Evolutionary conservation across 192 early-diverging fungal genomes (phyloP).

Genomic region (Thamnidium elegans): DNA sequence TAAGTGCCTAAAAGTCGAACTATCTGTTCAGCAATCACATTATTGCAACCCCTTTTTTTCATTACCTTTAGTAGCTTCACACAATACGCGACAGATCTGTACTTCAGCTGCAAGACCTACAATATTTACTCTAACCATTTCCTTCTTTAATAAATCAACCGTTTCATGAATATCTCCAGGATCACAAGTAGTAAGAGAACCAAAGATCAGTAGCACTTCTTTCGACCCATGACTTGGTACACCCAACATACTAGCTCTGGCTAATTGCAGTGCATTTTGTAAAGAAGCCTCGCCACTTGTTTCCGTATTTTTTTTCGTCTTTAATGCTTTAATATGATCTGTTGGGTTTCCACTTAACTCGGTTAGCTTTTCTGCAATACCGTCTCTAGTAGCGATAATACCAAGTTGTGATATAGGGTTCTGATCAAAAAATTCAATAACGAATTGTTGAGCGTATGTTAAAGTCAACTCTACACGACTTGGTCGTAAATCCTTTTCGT

Average conservation of each 20-base stretch:
- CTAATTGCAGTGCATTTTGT: conserved; percentile 90
- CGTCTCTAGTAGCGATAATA: conserved; percentile 80
- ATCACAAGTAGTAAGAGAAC: conserved; percentile 89
- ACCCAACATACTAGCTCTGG: conserved; percentile 68
- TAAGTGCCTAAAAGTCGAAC: conserved; percentile 59
- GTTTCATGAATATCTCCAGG: conserved; percentile 90
- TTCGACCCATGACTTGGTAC: conserved; percentile 89
- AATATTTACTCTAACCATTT: conserved; percentile 80
- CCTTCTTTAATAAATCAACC: conserved; percentile 57
- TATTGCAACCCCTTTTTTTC: background rate
- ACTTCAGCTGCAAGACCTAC: conserved; percentile 92
- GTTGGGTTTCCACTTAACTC: conserved; percentile 84
- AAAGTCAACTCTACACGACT: conserved; percentile 76
- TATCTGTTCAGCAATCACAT: background rate
- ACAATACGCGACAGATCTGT: conserved; percentile 71
- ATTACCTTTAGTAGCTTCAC: conserved; percentile 76
- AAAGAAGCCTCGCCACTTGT: conserved; percentile 84
- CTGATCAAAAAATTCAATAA: conserved; percentile 92
- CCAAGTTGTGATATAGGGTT: conserved; percentile 92
- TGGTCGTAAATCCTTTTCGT: conserved; percentile 80
- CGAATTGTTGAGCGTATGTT: conserved; percentile 62
- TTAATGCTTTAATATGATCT: conserved; percentile 74
- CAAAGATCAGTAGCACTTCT: conserved; percentile 86
- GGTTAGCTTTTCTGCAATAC: conserved; percentile 79
- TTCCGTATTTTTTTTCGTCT: conserved; percentile 64